Evolutionary conservation across 768 basidiomycete genomes (phyloP), one percentile per base, ranked within the genome.

Genomic region (Dentipellis sp.): DNA sequence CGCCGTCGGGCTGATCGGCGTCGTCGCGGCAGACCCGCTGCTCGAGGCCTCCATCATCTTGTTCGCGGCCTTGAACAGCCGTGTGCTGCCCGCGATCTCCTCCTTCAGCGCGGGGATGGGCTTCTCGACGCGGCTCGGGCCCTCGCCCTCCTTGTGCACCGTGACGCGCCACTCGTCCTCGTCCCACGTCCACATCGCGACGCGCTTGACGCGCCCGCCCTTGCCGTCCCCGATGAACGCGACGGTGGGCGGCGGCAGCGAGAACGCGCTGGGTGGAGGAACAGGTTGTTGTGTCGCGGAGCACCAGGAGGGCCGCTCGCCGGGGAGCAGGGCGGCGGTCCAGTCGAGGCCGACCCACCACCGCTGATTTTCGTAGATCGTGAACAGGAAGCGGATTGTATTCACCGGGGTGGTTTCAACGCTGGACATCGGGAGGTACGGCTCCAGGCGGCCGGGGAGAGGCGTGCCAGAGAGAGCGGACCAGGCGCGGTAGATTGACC

Each of bases 321-420:
- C 80, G 0, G 94, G 94, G 14, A 97, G 79, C 8, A 97, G 79
- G 0, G 93, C 92, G 3, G 90, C 88, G 1, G 94, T 95, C 91
- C 91, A 97, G 70, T 97, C 94, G 46, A 97, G 79, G 11, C 89
- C 93, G 81, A 97, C 83, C 94, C 94, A 97, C 94, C 94, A 95
- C 6, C 94, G 79, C 71, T 97, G 93, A 69, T 95, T 95, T 69
- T 97, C 93, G 66, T 91, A 86, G 10, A 94, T 71, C n/a, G 86
- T 91, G 65, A 94, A 94, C 49, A 89, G 77, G 73, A 94, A 94
- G 19, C 87, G 83, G 35, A 87, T 69, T 10, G 56, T 46, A 6
- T 34, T 53, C 10, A 40, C 55, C 10, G 55, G 23, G 7, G 17
- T 56, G 2, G 52, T 40, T 2, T 60, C 46, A 1, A 61, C 34